Percentiles rank a stretch among this genome's conserved stretches.
phyloP scores from a whole-genome alignment of 108 stramenopile genomes.

The Nitzschia sp. region DNA sequence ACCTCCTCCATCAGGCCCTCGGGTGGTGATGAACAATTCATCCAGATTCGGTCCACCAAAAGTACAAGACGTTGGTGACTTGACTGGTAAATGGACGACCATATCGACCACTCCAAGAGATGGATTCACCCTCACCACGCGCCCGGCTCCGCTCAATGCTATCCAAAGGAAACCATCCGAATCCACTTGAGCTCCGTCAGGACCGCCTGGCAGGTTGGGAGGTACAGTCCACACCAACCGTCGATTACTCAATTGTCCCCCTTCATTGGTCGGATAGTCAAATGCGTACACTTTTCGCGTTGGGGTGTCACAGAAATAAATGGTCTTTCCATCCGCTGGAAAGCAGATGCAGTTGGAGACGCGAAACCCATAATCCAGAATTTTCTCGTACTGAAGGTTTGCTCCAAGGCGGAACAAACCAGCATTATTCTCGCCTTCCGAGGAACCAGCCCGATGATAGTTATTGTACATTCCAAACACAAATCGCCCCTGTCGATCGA shows the following conservation, averaged over 20 bases:
- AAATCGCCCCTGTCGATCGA: slow-evolving; percentile 62
- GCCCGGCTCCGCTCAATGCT: slow-evolving; percentile 55
- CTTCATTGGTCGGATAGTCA: slow-evolving; percentile 44
- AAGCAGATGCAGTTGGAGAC: slow-evolving; percentile 77
- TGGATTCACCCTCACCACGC: slow-evolving; percentile 58
- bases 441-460: slow-evolving; percentile 62
- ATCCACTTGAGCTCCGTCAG: slow-evolving; percentile 72
- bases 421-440: slow-evolving; percentile 56
- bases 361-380: slow-evolving; percentile 53
- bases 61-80: slow-evolving; percentile 57
- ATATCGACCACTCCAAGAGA: slow-evolving; percentile 37
- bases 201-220: slow-evolving; percentile 43
- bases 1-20: slow-evolving; percentile 68
- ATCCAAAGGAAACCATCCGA: slow-evolving; percentile 63
- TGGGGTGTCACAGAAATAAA: slow-evolving; percentile 70
- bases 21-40: slow-evolving; percentile 69
- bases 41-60: slow-evolving; percentile 66
- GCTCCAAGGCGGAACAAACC: slow-evolving; percentile 51
- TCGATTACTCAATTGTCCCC: slow-evolving; percentile 42
- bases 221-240: slow-evolving; percentile 61
- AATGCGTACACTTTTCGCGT: slow-evolving; percentile 67
- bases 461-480: slow-evolving; percentile 80
- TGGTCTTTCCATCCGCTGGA: slow-evolving; percentile 46
- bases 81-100: slow-evolving; percentile 53
- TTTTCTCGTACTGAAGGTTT: slow-evolving; percentile 31